Conservation (phyloP, 768 basidiomycete genomes). For the Coprinellus aureogranulatus region DNA sequence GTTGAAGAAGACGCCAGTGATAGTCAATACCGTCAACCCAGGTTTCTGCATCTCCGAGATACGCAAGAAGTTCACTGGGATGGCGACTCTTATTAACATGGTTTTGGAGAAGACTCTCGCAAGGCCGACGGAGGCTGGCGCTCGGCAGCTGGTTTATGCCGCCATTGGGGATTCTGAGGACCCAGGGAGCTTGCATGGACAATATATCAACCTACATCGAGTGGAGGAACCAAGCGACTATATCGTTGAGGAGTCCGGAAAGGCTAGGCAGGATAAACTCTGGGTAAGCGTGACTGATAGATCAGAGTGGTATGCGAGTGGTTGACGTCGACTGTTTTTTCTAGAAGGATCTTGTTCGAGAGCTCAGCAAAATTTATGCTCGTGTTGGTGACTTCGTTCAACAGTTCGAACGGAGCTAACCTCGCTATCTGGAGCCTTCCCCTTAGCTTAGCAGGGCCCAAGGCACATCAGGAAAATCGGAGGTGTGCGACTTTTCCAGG, state of each 20-base stretch:
- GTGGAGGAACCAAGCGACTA: background rate
- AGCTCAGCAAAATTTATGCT: too few relatives aligned
- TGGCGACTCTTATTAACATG: conserved; percentile 12
- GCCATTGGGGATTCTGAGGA: conserved; percentile 21
- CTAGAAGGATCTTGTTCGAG: too few relatives aligned
- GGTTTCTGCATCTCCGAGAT: conserved; percentile 41
- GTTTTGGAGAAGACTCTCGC: conserved; percentile 31
- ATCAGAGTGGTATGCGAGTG: too few relatives aligned
- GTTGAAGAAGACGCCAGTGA: conserved; percentile 25
- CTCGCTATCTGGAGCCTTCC: too few relatives aligned
- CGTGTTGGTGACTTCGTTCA: too few relatives aligned
- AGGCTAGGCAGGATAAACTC: background rate
- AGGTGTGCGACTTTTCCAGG: too few relatives aligned
- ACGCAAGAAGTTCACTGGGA: conserved; percentile 17
- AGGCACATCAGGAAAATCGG: too few relatives aligned
- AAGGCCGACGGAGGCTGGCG: conserved; percentile 35
- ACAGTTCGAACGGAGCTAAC: too few relatives aligned
- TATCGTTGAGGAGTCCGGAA: background rate
- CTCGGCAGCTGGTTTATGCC: conserved; percentile 32
- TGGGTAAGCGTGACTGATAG: too few relatives aligned
- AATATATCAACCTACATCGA: background rate
- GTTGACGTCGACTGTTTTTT: too few relatives aligned
- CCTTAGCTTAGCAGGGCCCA: too few relatives aligned
- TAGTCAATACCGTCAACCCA: conserved; percentile 38
- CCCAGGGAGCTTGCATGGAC: background rate